These are phyloP conservation scores for Begonia fuchsioides DNA, from an alignment of 306 rosid genomes.

Conservation along the genomic window DNA sequence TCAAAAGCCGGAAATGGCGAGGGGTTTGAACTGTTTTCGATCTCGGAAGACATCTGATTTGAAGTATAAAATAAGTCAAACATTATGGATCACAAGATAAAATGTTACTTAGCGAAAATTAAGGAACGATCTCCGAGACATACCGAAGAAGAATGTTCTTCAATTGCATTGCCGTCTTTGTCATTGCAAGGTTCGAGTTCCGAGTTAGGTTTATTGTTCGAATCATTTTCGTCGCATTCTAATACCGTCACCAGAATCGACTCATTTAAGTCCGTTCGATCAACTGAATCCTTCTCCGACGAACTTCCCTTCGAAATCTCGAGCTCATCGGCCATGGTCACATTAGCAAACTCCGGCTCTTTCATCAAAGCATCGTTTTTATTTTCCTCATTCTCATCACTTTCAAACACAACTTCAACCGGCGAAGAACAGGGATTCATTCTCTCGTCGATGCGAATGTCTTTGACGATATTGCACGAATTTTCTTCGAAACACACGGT, in stretches of 20 bases:
- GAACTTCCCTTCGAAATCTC: background rate
- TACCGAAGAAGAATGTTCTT: conserved; percentile 31
- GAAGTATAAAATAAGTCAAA: conserved; percentile 1
- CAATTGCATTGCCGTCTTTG: conserved; percentile 12
- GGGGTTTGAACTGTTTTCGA: conserved; percentile 1
- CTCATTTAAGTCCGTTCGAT: background rate
- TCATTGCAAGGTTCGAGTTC: background rate
- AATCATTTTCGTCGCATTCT: background rate
- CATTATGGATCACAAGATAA: background rate
- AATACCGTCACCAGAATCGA: background rate
- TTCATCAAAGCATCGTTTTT: conserved; percentile 5
- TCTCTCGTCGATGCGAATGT: conserved; percentile 72
- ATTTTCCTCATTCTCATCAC: conserved; percentile 10
- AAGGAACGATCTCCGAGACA: too few species aligned
- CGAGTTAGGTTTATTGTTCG: background rate
- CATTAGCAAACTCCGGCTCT: background rate
- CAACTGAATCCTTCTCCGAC: background rate
- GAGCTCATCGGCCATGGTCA: background rate
- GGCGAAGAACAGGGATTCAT: conserved; percentile 15
- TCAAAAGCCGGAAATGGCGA: conserved; percentile 8
- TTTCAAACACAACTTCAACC: conserved; percentile 33
- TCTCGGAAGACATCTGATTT: background rate
- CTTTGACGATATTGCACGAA: conserved; percentile 45
- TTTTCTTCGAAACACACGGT: conserved; percentile 45
- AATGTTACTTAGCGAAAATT: background rate